phyloP scores from a whole-genome alignment of 2,329 filamentous ascomycete genomes.

The Epicoccum nigrum region DNA sequence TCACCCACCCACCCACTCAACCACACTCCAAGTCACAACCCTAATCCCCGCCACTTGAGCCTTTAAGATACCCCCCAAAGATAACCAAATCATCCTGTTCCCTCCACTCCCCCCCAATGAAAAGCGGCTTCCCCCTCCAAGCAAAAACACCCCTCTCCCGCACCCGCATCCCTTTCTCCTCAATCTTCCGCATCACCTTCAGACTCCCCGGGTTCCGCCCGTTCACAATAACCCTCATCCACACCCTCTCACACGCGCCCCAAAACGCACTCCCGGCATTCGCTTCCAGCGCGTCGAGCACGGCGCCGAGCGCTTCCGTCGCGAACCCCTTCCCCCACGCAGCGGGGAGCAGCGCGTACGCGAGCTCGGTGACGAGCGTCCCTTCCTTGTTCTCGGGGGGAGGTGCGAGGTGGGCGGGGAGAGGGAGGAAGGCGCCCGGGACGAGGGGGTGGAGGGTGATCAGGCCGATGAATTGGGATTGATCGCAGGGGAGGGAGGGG shows the following conservation, averaged over 20 bases:
- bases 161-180: constrained; percentile 23
- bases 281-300: constrained; percentile 25
- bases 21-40: background rate
- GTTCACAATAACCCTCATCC: constrained; percentile 35
- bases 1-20: background rate
- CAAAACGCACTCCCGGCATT: constrained; percentile 23
- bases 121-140: constrained; percentile 32
- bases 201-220: constrained; percentile 36
- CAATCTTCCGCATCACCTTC: constrained; percentile 40
- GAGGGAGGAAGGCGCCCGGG: background rate
- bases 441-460: constrained; percentile 27
- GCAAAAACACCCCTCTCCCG: constrained; percentile 32
- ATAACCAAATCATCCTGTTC: constrained; percentile 30
- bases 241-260: too few relatives aligned
- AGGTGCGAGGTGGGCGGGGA: constrained; percentile 5
- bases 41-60: background rate
- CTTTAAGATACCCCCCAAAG: constrained; percentile 22
- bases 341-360: constrained; percentile 28
- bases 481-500: background rate
- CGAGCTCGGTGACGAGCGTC: constrained; percentile 31
- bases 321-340: constrained; percentile 34
- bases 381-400: background rate
- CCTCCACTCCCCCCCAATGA: constrained; percentile 34
- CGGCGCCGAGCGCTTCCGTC: constrained; percentile 28
- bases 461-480: constrained; percentile 30